Evolutionary conservation across 306 rosid genomes (phyloP).

Genomic region (Acacia melanoxylon): DNA sequence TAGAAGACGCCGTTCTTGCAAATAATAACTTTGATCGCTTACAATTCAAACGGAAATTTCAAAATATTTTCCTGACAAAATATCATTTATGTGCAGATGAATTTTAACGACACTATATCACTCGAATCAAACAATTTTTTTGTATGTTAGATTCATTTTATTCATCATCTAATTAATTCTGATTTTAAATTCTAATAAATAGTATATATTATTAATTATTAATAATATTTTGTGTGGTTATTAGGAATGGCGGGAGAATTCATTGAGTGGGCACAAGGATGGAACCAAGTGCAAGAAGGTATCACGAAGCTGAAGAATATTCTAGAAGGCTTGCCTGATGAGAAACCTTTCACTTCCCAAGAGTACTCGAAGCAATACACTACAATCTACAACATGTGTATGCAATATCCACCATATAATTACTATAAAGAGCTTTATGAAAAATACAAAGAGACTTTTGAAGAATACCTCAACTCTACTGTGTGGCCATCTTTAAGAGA

Average conservation of each 20-base stretch:
- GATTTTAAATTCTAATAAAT: too few relatives aligned
- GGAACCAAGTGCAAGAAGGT: not conserved
- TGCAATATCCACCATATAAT: constrained; percentile 36
- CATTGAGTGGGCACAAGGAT: not conserved
- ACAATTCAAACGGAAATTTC: too few relatives aligned
- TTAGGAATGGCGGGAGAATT: not conserved
- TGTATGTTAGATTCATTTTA: not conserved
- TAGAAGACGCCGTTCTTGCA: too few relatives aligned
- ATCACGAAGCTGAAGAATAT: not conserved
- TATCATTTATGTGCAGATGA: too few relatives aligned
- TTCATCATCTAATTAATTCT: not conserved
- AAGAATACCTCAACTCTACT: constrained; percentile 23
- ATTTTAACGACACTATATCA: not conserved
- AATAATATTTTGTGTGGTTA: not conserved
- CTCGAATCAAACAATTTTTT: too few relatives aligned
- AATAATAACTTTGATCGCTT: too few relatives aligned
- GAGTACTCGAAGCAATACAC: not conserved
- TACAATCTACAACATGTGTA: constrained; percentile 48
- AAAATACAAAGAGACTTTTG: constrained; percentile 35
- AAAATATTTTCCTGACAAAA: too few relatives aligned
- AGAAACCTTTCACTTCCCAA: not conserved
- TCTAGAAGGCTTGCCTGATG: not conserved
- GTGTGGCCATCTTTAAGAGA: constrained; percentile 50
- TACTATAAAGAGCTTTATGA: constrained; percentile 45
- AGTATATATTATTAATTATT: too few relatives aligned